phyloP scores from a whole-genome alignment of 1,284 basidiomycete genomes.

The Cutaneotrichosporon sp. region DNA sequence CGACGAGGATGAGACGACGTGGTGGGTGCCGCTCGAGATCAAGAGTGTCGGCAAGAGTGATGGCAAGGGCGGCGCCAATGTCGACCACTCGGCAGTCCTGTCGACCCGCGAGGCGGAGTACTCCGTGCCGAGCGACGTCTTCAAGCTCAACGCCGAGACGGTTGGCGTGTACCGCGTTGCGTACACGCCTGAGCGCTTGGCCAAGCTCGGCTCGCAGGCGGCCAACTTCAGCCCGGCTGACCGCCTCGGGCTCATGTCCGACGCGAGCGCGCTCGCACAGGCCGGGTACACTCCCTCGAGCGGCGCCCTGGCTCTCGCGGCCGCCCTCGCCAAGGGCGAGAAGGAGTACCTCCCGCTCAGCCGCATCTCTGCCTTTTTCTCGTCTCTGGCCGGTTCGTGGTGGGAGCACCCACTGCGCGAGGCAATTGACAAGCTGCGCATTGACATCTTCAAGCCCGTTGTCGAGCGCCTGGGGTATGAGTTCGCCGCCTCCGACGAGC shows the following conservation, averaged over 20 bases:
- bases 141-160: slow-evolving; percentile 87
- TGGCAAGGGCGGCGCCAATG: slow-evolving; percentile 48
- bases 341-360: slow-evolving; percentile 61
- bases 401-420: slow-evolving; percentile 74
- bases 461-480: slow-evolving; percentile 80
- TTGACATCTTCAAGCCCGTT: slow-evolving; percentile 75
- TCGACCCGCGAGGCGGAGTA: slow-evolving; percentile 69
- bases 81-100: slow-evolving; percentile 68
- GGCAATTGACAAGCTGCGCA: slow-evolving; percentile 64
- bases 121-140: slow-evolving; percentile 65
- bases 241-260: slow-evolving; percentile 80
- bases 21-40: slow-evolving; percentile 79
- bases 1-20: slow-evolving; percentile 87
- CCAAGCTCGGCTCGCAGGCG: slow-evolving; percentile 76
- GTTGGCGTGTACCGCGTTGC: slow-evolving; percentile 85
- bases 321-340: slow-evolving; percentile 66
- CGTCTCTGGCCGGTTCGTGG: slow-evolving; percentile 68
- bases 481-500: slow-evolving; percentile 67
- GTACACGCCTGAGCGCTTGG: slow-evolving; percentile 79
- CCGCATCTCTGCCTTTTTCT: slow-evolving; percentile 55
- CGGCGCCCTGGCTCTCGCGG: slow-evolving; percentile 70
- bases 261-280: slow-evolving; percentile 75
- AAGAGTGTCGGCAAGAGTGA: slow-evolving; percentile 65
- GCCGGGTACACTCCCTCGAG: slow-evolving; percentile 77
- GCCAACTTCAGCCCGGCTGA: slow-evolving; percentile 81